phyloP scores from a whole-genome alignment of 2,329 filamentous ascomycete genomes.

The Diaporthe sp. region DNA sequence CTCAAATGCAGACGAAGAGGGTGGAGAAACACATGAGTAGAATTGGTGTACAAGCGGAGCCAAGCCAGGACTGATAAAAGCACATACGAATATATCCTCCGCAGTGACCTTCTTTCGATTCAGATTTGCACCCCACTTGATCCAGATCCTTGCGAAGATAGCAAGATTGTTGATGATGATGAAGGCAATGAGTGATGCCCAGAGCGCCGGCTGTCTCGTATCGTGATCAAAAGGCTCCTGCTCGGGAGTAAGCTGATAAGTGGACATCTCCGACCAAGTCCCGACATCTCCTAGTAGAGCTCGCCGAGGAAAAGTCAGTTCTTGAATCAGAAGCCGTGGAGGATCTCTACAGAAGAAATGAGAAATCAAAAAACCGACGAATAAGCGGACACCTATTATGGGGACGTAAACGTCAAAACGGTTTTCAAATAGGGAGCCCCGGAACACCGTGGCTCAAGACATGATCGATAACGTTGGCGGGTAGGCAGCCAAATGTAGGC shows the following conservation, averaged over 20 bases:
- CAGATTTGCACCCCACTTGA: conserved; percentile 1
- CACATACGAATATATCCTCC: conserved; percentile 18
- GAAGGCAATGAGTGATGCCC: conserved; percentile 6
- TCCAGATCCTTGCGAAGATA: conserved; percentile 13
- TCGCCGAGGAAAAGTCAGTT: background rate
- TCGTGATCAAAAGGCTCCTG: background rate
- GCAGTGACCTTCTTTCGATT: conserved; percentile 5
- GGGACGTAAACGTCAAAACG: background rate
- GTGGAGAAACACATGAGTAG: background rate
- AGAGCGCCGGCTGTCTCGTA: conserved; percentile 13
- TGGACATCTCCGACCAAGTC: background rate
- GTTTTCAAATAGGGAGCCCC: background rate
- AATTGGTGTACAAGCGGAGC: background rate
- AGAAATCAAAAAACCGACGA: background rate
- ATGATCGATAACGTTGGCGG: background rate
- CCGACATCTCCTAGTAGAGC: background rate
- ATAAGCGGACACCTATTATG: background rate
- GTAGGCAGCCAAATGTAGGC: conserved; percentile 2
- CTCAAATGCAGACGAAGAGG: background rate
- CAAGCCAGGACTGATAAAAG: background rate
- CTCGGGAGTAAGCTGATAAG: background rate
- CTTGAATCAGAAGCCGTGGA: no score
- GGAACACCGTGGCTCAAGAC: background rate
- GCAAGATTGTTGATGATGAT: conserved; percentile 9
- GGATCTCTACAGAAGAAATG: background rate